Percentiles rank a stretch among this genome's conserved stretches.
phyloP scores from a whole-genome alignment of 768 basidiomycete genomes.

The Russula sp. region DNA sequence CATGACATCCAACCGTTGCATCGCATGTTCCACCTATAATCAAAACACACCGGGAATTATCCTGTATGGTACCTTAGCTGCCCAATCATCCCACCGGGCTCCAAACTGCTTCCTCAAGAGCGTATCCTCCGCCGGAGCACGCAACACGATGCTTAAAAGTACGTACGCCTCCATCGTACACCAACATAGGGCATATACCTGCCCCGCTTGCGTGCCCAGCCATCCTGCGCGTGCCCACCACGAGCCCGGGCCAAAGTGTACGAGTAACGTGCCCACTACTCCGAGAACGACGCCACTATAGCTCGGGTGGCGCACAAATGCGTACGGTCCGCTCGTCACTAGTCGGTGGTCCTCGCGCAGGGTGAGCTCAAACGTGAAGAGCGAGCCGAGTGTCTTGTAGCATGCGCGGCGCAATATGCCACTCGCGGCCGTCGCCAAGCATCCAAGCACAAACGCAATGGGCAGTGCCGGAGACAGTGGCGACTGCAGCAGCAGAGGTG shows the following conservation, averaged over 20 bases:
- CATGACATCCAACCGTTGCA: background rate
- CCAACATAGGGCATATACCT: conserved; percentile 16
- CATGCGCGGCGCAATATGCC: conserved; percentile 15
- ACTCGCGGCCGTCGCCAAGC: conserved; percentile 9
- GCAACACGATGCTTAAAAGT: conserved; percentile 16
- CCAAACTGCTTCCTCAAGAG: conserved; percentile 19
- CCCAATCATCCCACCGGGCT: conserved; percentile 22
- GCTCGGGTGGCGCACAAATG: conserved; percentile 26
- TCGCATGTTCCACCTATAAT: background rate
- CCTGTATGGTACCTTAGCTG: conserved; percentile 18
- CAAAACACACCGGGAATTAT: conserved; percentile 22
- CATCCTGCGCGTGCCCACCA: conserved; percentile 19
- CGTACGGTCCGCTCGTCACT: conserved; percentile 26
- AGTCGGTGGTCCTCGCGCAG: conserved; percentile 24
- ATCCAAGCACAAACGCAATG: conserved; percentile 12
- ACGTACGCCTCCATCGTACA: conserved; percentile 18
- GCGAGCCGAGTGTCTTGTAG: conserved; percentile 20
- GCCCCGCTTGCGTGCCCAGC: background rate
- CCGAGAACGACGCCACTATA: conserved; percentile 24
- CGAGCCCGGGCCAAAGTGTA: conserved; percentile 22
- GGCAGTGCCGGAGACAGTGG: background rate
- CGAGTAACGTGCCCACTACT: conserved; percentile 19
- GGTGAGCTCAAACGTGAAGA: conserved; percentile 24
- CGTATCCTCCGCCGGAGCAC: conserved; percentile 16
- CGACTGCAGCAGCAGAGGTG: background rate